These are phyloP conservation scores for Hypoxylon sp. DNA, from an alignment of 2,329 filamentous ascomycete species.

Conservation along the genomic window DNA sequence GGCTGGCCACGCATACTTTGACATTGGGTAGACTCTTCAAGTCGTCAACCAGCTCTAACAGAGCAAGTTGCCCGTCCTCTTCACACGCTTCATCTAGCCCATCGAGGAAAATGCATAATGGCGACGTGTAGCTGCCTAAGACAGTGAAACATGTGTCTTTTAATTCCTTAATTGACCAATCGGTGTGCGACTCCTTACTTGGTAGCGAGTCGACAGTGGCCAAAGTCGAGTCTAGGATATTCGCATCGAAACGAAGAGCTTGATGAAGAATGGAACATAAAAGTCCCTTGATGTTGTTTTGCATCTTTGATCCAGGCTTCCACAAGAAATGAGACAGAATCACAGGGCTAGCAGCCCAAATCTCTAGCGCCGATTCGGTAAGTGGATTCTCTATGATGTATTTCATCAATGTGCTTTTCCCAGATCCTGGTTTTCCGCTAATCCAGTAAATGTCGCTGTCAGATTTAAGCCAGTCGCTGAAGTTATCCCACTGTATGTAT, in stretches of 20 bases:
- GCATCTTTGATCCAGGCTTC: slow-evolving; percentile 26
- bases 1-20: slow-evolving; percentile 22
- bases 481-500: slow-evolving; percentile 23
- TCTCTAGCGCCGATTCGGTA: slow-evolving; percentile 6
- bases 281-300: slow-evolving; percentile 32
- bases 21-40: slow-evolving; percentile 7
- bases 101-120: slow-evolving; percentile 28
- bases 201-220: background rate
- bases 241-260: background rate
- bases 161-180: slow-evolving; percentile 21
- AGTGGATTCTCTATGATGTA: slow-evolving; percentile 21
- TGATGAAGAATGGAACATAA: slow-evolving; percentile 29
- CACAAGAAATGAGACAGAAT: slow-evolving; percentile 37
- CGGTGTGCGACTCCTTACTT: slow-evolving; percentile 2
- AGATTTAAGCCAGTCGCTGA: slow-evolving; percentile 38
- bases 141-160: background rate
- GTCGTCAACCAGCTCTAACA: slow-evolving; percentile 1
- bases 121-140: slow-evolving; percentile 1
- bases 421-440: slow-evolving; percentile 41
- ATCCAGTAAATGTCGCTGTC: slow-evolving; percentile 38
- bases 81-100: slow-evolving; percentile 28
- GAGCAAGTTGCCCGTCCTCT: slow-evolving; percentile 2
- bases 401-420: slow-evolving; percentile 43
- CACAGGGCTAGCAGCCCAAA: slow-evolving; percentile 1
- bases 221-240: slow-evolving; percentile 3